Percentiles rank a stretch among this genome's conserved stretches.
phyloP scores from a whole-genome alignment of 352 stramenopile species.

The Phytophthora chlamydospora region DNA sequence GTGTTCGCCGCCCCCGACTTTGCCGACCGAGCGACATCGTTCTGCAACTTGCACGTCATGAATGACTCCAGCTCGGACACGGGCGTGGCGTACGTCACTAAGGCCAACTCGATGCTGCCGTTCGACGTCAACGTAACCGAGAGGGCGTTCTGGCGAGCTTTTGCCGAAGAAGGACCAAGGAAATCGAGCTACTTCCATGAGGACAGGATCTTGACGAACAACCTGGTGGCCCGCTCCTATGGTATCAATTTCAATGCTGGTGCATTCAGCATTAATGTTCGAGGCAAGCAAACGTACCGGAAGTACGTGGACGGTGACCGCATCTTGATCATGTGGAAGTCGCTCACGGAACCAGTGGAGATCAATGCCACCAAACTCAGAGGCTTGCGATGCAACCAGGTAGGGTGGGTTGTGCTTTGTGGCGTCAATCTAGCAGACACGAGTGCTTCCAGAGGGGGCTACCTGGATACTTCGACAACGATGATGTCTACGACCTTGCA shows the following conservation, averaged over 20 bases:
- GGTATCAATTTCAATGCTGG: slow-evolving; percentile 32
- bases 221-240: slow-evolving; percentile 39
- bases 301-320: slow-evolving; percentile 44
- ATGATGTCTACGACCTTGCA: slow-evolving; percentile 50
- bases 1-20: slow-evolving; percentile 14
- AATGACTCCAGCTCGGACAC: slow-evolving; percentile 15
- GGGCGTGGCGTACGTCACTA: slow-evolving; percentile 42
- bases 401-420: slow-evolving; percentile 37
- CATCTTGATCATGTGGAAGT: slow-evolving; percentile 54
- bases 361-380: slow-evolving; percentile 40
- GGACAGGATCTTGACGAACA: slow-evolving; percentile 35
- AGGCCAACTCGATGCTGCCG: slow-evolving; percentile 40
- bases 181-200: slow-evolving; percentile 44
- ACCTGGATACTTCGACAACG: slow-evolving; percentile 6
- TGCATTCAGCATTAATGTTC: slow-evolving; percentile 39
- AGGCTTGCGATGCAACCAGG: slow-evolving; percentile 40
- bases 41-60: slow-evolving; percentile 28
- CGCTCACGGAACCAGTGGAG: slow-evolving; percentile 49
- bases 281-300: slow-evolving; percentile 52
- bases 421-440: slow-evolving; percentile 8
- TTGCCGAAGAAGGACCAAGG: slow-evolving; percentile 32
- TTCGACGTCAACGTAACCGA: slow-evolving; percentile 39
- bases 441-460: neutral
- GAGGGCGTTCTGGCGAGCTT: slow-evolving; percentile 44
- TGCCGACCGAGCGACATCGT: slow-evolving; percentile 4